phyloP scores from a whole-genome alignment of 495 filamentous ascomycete species.

The Lophiotrema nucula region DNA sequence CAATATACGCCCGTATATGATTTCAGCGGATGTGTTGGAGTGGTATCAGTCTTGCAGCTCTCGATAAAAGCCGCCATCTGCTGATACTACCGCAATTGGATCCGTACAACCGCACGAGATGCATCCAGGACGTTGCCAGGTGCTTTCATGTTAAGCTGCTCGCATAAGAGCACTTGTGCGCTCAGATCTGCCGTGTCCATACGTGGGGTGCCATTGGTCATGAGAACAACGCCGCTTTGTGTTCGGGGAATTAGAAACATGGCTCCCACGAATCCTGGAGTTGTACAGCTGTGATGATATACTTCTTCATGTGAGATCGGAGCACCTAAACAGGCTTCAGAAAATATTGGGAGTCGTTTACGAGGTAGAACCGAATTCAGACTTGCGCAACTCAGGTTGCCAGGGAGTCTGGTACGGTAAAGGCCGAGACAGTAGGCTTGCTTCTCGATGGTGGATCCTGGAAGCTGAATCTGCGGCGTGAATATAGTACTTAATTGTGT shows the following conservation, averaged over 20 bases:
- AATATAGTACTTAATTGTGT: slow-evolving; percentile 12
- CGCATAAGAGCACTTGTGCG: not conserved
- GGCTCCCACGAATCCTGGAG: not conserved
- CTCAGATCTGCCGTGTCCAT: slow-evolving; percentile 8
- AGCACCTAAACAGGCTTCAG: no score
- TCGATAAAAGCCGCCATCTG: not conserved
- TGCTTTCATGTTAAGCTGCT: not conserved
- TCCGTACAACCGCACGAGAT: not conserved
- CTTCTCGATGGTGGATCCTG: not conserved
- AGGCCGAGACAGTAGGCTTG: slow-evolving; percentile 18
- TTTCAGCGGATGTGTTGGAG: not conserved
- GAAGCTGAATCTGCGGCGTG: slow-evolving; percentile 1
- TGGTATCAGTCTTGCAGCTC: not conserved
- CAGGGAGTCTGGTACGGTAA: slow-evolving; percentile 14
- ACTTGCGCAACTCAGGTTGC: slow-evolving; percentile 11
- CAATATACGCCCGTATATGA: slow-evolving; percentile 1
- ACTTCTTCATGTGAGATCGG: not conserved
- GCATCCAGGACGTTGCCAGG: not conserved
- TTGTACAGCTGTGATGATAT: slow-evolving; percentile 2
- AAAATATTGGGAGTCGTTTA: not conserved
- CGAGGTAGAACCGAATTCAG: not conserved
- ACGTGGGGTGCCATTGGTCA: slow-evolving; percentile 4
- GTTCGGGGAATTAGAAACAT: slow-evolving; percentile 7
- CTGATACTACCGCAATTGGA: not conserved
- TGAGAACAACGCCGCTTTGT: slow-evolving; percentile 9